phyloP scores from a whole-genome alignment of 345 rosid genomes.

The Hibiscus trionum region DNA sequence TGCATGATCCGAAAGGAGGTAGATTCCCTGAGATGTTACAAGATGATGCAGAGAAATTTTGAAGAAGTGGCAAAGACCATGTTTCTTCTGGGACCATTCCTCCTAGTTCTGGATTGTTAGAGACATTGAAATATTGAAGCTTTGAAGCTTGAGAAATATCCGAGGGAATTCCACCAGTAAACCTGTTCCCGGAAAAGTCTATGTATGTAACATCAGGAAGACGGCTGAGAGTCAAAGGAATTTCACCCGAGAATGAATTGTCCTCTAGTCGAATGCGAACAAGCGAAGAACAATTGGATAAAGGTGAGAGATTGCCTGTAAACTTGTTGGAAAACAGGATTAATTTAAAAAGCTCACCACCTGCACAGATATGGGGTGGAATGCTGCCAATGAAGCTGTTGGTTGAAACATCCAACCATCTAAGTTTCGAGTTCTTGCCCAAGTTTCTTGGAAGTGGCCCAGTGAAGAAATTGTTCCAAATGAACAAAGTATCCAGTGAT shows the following conservation, averaged over 20 bases:
- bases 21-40: constrained; percentile 58
- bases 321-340: constrained; percentile 78
- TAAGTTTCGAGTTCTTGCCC: constrained; percentile 68
- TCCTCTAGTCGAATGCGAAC: constrained; percentile 82
- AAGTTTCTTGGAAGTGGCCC: constrained; percentile 73
- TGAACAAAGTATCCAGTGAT: constrained; percentile 61
- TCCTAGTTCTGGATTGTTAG: constrained; percentile 55
- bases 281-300: constrained; percentile 71
- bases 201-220: constrained; percentile 64
- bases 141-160: constrained; percentile 52
- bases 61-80: constrained; percentile 67
- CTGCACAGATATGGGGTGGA: constrained; percentile 72
- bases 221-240: constrained; percentile 48
- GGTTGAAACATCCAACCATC: constrained; percentile 86
- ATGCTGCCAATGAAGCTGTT: constrained; percentile 66
- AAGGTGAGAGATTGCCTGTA: constrained; percentile 50
- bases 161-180: constrained; percentile 60
- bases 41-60: constrained; percentile 69
- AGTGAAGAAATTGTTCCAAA: constrained; percentile 80
- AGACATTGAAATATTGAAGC: constrained; percentile 71
- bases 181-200: constrained; percentile 70
- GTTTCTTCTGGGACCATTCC: constrained; percentile 46
- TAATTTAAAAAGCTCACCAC: constrained; percentile 59
- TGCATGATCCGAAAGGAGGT: constrained; percentile 58
- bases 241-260: constrained; percentile 73